Evolutionary conservation across 2,329 filamentous ascomycete genomes (phyloP).

Genomic region (Ophiocordyceps camponoti-leonardi): DNA sequence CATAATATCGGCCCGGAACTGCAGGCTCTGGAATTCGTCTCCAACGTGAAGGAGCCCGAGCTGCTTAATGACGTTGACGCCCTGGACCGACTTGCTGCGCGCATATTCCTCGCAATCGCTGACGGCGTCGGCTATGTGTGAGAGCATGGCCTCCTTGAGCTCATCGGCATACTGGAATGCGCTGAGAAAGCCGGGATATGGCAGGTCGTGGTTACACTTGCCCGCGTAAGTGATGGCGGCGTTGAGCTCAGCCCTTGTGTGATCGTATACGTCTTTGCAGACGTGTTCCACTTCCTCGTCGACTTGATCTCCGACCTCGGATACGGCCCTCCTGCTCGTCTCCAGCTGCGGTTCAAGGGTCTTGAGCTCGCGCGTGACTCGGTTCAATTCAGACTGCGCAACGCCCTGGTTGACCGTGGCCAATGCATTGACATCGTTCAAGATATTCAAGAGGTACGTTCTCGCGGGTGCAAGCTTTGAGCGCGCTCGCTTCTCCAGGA

Average conservation of each 20-base stretch:
- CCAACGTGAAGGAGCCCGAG: constrained; percentile 79
- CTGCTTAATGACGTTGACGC: constrained; percentile 77
- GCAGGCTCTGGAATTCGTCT: constrained; percentile 69
- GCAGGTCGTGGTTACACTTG: constrained; percentile 60
- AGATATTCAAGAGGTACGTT: constrained; percentile 85
- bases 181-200: constrained; percentile 70
- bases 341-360: constrained; percentile 77
- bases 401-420: constrained; percentile 79
- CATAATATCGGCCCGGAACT: constrained; percentile 86
- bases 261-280: constrained; percentile 69
- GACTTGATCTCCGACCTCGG: constrained; percentile 65
- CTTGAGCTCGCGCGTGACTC: constrained; percentile 63
- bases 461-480: constrained; percentile 92
- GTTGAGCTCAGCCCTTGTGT: constrained; percentile 61
- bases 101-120: constrained; percentile 70
- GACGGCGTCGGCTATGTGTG: constrained; percentile 69
- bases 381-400: constrained; percentile 66
- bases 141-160: constrained; percentile 78
- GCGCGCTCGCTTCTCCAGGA: constrained; percentile 84
- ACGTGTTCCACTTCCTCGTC: constrained; percentile 71
- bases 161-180: constrained; percentile 90
- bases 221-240: constrained; percentile 63
- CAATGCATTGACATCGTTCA: constrained; percentile 70
- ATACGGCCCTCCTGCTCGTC: constrained; percentile 61
- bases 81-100: constrained; percentile 56